Evolutionary conservation across 1,284 basidiomycete genomes (phyloP), one percentile per base, ranked within the genome.

Genomic region (Chalciporus sp.): DNA sequence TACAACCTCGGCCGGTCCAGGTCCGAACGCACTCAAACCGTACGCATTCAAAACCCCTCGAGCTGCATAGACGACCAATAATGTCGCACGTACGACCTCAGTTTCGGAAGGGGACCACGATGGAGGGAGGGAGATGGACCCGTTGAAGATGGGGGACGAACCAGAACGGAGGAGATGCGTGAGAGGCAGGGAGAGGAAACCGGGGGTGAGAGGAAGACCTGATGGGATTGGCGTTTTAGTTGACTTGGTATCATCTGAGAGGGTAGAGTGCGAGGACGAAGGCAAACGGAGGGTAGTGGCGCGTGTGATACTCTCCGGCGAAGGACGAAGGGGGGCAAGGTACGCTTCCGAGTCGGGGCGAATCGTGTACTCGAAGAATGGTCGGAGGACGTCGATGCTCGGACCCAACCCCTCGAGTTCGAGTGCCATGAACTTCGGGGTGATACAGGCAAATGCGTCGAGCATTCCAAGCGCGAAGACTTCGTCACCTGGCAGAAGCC

Each of bases 141-240:
- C 70, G 46, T 81, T 79, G 71, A 95, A 87, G 1, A 91, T 88
- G 0, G 79, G 72, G 0, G 92, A 92, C 9, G 84, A 82, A 5
- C 87, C 87, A 0, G 91, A 94, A 7, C 86, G 84, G 14, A 98
- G 76, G 7, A 98, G 82, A 61, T 95, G 90, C 62, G 94, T 83
- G 6, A 98, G 70, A 0, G 94, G 84, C 0, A 78, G 72, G 51
- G 90, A 76, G 1, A 83, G 70, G 92, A 94, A 98, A 65, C 93
- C 90, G 4, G 72, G 70, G 0, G 75, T 60, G 2, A 94, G 69
- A 0, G 94, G 92, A 10, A 95, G 78, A 1, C 66, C 88, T 81
- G 41, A 50, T 2, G 42, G 23, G 17, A 56, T 40, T 4, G 41
- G 23, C 12, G 37, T 27, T 14, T n/a, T 27, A 3, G 28, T 20